Conservation (phyloP, 2,329 filamentous ascomycete genomes). For the Colletotrichum ledebouriae region DNA sequence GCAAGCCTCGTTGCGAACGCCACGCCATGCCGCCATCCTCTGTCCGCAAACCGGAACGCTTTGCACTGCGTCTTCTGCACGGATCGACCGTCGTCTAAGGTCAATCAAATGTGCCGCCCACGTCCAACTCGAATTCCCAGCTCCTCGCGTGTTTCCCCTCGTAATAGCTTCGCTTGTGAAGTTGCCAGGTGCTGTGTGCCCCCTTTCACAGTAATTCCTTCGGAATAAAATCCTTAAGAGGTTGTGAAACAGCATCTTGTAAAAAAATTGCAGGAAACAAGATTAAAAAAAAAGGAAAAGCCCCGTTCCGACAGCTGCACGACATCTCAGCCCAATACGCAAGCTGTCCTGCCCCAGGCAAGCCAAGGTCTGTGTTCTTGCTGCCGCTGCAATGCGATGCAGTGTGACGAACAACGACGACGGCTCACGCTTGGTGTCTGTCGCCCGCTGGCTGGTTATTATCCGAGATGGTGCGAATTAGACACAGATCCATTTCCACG, state of each 20-base stretch:
- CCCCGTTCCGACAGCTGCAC: slow-evolving; percentile 36
- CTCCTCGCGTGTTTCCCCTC: background rate
- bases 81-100: slow-evolving; percentile 39
- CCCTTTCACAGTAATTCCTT: background rate
- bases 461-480: slow-evolving; percentile 7
- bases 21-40: slow-evolving; percentile 7
- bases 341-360: background rate
- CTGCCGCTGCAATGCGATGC: slow-evolving; percentile 7
- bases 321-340: slow-evolving; percentile 7
- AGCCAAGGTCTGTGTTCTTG: slow-evolving; percentile 9
- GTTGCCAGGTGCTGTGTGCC: background rate
- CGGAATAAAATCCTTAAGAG: background rate
- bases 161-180: slow-evolving; percentile 2
- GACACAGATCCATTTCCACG: background rate
- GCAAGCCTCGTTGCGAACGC: slow-evolving; percentile 5
- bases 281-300: no score
- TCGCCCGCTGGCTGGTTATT: slow-evolving; percentile 15
- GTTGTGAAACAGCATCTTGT: background rate
- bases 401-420: slow-evolving; percentile 27
- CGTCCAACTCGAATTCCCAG: background rate
- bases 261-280: background rate
- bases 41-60: background rate
- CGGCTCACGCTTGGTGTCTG: background rate
- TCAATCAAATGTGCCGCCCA: slow-evolving; percentile 4
- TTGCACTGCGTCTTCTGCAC: slow-evolving; percentile 27